A percentile compares a stretch with the other conserved stretches of the same genome.
These are phyloP conservation scores for Silene conica DNA, from an alignment of 148 eudicot species.

Conservation along the genomic window DNA sequence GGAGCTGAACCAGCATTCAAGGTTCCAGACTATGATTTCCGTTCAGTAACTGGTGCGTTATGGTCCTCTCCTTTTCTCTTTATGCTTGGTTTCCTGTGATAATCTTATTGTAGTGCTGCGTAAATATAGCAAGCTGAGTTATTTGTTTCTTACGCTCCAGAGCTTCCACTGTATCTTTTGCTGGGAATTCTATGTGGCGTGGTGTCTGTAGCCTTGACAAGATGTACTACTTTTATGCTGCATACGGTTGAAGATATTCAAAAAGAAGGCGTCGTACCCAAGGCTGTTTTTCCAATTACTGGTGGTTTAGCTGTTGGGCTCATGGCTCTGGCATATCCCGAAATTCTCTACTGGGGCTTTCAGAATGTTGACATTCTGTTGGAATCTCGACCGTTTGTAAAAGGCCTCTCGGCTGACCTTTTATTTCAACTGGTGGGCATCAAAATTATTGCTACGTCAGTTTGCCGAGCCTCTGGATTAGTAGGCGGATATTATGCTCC, in stretches of 20 bases:
- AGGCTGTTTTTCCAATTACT: conserved; percentile 52
- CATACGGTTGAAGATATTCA: conserved; percentile 41
- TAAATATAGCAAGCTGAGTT: neutral
- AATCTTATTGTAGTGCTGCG: too few species aligned
- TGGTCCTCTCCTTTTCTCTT: too few species aligned
- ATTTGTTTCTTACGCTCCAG: conserved; percentile 39
- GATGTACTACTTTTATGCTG: conserved; percentile 70
- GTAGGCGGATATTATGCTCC: conserved; percentile 98
- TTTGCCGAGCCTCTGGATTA: conserved; percentile 85
- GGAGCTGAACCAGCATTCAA: conserved; percentile 90
- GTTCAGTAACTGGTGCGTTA: conserved; percentile 70
- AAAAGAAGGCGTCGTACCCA: conserved; percentile 44
- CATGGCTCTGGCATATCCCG: conserved; percentile 84
- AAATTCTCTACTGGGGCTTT: conserved; percentile 96
- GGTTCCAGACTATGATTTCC: conserved; percentile 84
- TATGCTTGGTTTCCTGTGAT: neutral
- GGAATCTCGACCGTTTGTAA: conserved; percentile 71
- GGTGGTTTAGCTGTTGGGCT: conserved; percentile 80
- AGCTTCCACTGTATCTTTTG: conserved; percentile 90
- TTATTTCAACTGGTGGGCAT: conserved; percentile 71
- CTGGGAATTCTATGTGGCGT: conserved; percentile 83
- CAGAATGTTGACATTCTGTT: conserved; percentile 81
- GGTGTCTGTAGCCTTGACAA: conserved; percentile 66
- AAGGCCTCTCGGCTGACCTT: conserved; percentile 65
- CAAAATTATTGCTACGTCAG: conserved; percentile 75